Base-by-base conservation (phyloP, 371 early-diverging fungal genomes). In the Apophysomyces elegans region DNA sequence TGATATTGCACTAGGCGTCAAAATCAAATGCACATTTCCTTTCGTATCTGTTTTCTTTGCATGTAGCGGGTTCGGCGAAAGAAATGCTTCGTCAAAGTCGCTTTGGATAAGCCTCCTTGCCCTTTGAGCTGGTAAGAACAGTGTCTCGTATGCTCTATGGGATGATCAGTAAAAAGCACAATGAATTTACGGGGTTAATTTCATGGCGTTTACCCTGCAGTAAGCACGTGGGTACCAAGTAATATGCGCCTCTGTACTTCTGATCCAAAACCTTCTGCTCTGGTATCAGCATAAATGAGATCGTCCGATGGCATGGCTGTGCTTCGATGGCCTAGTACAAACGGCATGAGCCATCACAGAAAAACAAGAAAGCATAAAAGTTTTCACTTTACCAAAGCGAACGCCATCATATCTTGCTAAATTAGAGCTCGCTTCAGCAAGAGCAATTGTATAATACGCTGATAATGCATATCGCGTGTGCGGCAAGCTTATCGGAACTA, bases 381-480 rank as follows among this genome's bases (percentile, higher is more conserved):
- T 32, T 12, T 12, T 56, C 4, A 21, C 5, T 0, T 9, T 70
- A 81, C 95, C 97, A 74, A 91, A 96, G 58, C 94, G 85, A 12
- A 94, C 69, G 2, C 98, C 98, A 74, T 96, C 95, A 65, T 86
- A 97, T 61, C 94, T 80, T 59, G 96, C 90, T 66, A 97, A 69
- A 69, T 96, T 96, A 14, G 95, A 95, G 12, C 91, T 89, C 5
- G 98, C 97, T 76, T 97, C 98, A 9, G 96, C 96, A 7, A 92
- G 84, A 4, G 95, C 96, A 56, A 97, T 73, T 1, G 91, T 90
- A 67, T 96, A 94, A 73, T 97, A 97, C 1, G 94, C 87, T 13
- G 96, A 84, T 21, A 97, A 83, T 2, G 95, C 90, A 43, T 84
- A 72, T 14, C 79, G 72, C 0, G 90, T 90, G 70, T 88, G 84